Percentiles rank a stretch among this genome's conserved stretches.
Evolutionary conservation across 2,329 filamentous ascomycete genomes (phyloP).

Genomic region (Tympanopsis confertula): DNA sequence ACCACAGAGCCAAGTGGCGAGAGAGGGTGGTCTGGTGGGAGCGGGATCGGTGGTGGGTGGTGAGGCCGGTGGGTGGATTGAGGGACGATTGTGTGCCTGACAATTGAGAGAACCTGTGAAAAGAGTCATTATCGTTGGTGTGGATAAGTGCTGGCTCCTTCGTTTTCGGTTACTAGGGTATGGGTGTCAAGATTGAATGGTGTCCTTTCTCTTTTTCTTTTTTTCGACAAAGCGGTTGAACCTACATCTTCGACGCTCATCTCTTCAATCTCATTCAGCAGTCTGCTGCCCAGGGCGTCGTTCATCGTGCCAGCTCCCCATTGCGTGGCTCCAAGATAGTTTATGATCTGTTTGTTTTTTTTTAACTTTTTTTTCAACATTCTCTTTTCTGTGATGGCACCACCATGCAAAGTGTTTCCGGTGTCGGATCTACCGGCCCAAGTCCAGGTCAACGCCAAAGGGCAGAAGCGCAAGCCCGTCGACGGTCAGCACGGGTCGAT

Average conservation of each 20-base stretch:
- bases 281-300: background rate
- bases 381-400: conserved; percentile 32
- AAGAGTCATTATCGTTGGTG: background rate
- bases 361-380: background rate
- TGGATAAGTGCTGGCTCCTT: too few relatives aligned
- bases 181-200: background rate
- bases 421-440: conserved; percentile 34
- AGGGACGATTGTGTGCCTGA: background rate
- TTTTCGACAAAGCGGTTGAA: background rate
- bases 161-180: background rate
- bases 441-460: conserved; percentile 33
- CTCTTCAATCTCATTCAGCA: background rate
- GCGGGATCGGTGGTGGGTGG: background rate
- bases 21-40: background rate
- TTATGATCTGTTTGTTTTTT: conserved; percentile 2
- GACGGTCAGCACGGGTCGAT: conserved; percentile 27
- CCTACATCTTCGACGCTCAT: background rate
- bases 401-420: conserved; percentile 42
- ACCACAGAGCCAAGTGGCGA: background rate
- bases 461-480: conserved; percentile 38
- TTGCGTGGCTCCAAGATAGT: background rate
- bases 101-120: background rate
- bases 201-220: too few relatives aligned
- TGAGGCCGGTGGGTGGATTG: background rate
- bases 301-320: background rate